Percentiles rank a stretch among this genome's conserved stretches.
phyloP scores from a whole-genome alignment of 1,284 basidiomycete genomes.

The Xanthoconium separans region DNA sequence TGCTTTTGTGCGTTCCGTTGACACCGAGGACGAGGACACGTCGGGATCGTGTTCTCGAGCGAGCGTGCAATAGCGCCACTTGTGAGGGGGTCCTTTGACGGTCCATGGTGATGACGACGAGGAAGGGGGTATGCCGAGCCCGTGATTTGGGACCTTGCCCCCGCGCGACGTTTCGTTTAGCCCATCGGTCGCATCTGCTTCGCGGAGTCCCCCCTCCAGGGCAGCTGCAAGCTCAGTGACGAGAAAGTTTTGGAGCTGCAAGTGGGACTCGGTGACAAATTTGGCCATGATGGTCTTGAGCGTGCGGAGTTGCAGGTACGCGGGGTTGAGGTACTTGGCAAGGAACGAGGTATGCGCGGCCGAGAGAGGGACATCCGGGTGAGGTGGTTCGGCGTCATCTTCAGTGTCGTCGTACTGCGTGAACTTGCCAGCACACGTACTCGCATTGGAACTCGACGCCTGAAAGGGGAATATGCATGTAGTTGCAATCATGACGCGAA shows the following conservation, averaged over 20 bases:
- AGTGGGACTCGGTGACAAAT: slow-evolving; percentile 86
- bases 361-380: slow-evolving; percentile 54
- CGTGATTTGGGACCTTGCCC: slow-evolving; percentile 65
- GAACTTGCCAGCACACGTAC: slow-evolving; percentile 39
- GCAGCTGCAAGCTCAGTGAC: slow-evolving; percentile 61
- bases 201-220: slow-evolving; percentile 65
- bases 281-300: slow-evolving; percentile 80
- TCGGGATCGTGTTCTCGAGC: not conserved
- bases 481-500: not conserved
- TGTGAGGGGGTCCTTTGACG: slow-evolving; percentile 87
- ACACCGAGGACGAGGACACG: not conserved
- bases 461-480: slow-evolving; percentile 24
- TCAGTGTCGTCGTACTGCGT: slow-evolving; percentile 50
- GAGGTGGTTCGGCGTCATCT: slow-evolving; percentile 40
- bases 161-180: slow-evolving; percentile 50
- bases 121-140: slow-evolving; percentile 45
- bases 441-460: slow-evolving; percentile 56
- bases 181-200: slow-evolving; percentile 68
- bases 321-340: slow-evolving; percentile 83
- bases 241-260: slow-evolving; percentile 90
- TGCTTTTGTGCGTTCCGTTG: slow-evolving; percentile 43
- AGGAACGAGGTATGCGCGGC: slow-evolving; percentile 69
- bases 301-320: slow-evolving; percentile 83
- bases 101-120: slow-evolving; percentile 61
- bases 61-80: slow-evolving; percentile 87